Percentiles rank a stretch among this genome's conserved stretches.
Conservation (phyloP, 768 basidiomycete genomes). For the Lentinula guzmanii region DNA sequence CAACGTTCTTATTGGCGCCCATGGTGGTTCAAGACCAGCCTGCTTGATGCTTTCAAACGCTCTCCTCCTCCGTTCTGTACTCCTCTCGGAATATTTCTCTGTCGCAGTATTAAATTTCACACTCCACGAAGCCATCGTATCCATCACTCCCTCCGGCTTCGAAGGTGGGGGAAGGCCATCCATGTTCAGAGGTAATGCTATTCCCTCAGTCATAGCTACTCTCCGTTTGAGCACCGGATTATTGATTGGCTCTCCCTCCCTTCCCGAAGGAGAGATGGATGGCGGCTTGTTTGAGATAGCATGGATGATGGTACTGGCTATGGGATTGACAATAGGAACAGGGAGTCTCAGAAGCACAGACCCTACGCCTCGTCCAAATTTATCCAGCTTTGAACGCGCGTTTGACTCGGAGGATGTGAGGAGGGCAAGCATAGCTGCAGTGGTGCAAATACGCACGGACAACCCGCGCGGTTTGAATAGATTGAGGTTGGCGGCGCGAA, state of each 20-base stretch:
- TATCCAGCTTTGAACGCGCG: constrained; percentile 4
- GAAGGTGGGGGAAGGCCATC: constrained; percentile 13
- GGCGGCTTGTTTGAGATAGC: constrained; percentile 11
- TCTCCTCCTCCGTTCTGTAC: constrained; percentile 10
- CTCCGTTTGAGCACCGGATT: constrained; percentile 7
- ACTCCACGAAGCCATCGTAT: constrained; percentile 13
- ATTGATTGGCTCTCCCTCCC: neutral
- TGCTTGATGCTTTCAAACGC: neutral
- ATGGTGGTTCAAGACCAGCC: neutral
- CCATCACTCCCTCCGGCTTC: constrained; percentile 17
- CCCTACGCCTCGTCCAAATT: constrained; percentile 13
- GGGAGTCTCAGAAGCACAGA: constrained; percentile 10
- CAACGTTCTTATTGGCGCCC: neutral
- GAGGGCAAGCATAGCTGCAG: constrained; percentile 16
- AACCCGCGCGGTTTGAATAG: constrained; percentile 19
- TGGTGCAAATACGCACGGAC: constrained; percentile 16
- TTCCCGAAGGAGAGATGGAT: constrained; percentile 1
- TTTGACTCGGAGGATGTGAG: neutral
- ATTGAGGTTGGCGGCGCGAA: constrained; percentile 16
- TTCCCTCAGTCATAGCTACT: constrained; percentile 13
- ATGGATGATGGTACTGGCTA: constrained; percentile 9
- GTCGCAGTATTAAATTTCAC: constrained; percentile 14
- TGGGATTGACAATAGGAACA: constrained; percentile 6
- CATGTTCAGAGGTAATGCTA: constrained; percentile 12
- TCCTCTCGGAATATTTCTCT: constrained; percentile 10